These are phyloP conservation scores for Chlamydomonas sp. DNA, from an alignment of 139 green algal genomes.

Conservation along the genomic window DNA sequence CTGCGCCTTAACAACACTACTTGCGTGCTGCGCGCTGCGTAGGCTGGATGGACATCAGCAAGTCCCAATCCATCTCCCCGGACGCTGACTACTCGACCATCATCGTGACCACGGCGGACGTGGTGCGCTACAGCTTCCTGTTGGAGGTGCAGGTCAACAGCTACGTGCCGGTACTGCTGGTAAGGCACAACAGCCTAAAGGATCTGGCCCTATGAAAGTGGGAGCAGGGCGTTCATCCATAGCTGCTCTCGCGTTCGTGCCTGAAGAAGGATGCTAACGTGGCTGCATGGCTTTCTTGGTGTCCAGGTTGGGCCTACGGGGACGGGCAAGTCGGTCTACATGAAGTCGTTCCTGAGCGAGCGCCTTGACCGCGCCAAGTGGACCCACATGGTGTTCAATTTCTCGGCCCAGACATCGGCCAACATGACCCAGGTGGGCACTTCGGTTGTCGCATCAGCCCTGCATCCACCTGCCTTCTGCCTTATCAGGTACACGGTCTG, in stretches of 20 bases:
- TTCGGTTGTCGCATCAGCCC: background rate
- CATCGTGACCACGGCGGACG: slow-evolving; percentile 76
- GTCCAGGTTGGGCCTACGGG: slow-evolving; percentile 62
- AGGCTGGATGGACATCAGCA: slow-evolving; percentile 61
- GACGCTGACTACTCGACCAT: slow-evolving; percentile 63
- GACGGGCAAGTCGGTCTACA: slow-evolving; percentile 73
- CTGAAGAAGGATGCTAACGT: too few species aligned
- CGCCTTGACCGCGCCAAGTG: slow-evolving; percentile 52
- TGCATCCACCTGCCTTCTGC: background rate
- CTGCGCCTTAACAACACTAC: background rate
- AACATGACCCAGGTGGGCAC: slow-evolving; percentile 66
- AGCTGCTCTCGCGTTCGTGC: too few species aligned
- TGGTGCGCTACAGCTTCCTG: slow-evolving; percentile 67
- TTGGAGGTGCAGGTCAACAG: slow-evolving; percentile 46
- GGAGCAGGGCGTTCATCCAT: slow-evolving; percentile 18
- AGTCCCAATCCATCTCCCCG: slow-evolving; percentile 32
- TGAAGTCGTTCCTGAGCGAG: slow-evolving; percentile 56
- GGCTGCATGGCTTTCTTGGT: slow-evolving; percentile 40
- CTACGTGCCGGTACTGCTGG: slow-evolving; percentile 56
- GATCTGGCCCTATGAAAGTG: slow-evolving; percentile 57
- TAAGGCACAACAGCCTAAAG: slow-evolving; percentile 37
- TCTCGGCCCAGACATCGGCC: slow-evolving; percentile 71
- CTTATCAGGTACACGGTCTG: too few species aligned
- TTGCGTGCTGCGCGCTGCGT: background rate
- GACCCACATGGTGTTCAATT: slow-evolving; percentile 63